Evolutionary conservation across 345 rosid species (phyloP).

Genomic region (Sonneratia alba): DNA sequence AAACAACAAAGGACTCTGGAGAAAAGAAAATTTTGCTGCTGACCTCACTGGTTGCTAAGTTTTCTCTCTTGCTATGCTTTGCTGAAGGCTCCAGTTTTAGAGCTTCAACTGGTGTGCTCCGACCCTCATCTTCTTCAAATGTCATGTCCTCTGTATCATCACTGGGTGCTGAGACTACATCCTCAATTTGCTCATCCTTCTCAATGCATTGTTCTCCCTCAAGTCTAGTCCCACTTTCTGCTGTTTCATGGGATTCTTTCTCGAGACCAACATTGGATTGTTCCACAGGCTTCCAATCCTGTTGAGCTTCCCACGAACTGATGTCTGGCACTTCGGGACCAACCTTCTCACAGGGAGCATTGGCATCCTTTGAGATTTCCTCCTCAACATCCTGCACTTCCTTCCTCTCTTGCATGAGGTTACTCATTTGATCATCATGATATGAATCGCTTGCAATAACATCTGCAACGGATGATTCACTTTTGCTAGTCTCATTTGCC

Average conservation of each 20-base stretch:
- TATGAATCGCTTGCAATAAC: too few species aligned
- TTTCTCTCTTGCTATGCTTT: background rate
- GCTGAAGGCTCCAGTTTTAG: background rate
- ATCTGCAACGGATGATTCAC: too few species aligned
- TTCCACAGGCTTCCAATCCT: background rate
- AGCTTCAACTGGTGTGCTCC: background rate
- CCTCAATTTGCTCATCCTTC: background rate
- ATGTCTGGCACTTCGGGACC: too few species aligned
- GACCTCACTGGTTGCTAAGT: background rate
- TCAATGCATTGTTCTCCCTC: background rate
- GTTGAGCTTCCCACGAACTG: too few species aligned
- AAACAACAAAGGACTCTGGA: background rate
- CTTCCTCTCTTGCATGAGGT: too few species aligned
- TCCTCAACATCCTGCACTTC: too few species aligned
- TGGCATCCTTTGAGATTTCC: too few species aligned
- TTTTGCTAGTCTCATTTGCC: too few species aligned
- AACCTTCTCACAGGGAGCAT: too few species aligned
- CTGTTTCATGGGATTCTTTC: background rate
- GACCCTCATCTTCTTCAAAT: background rate
- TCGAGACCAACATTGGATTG: background rate
- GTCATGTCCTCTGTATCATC: conserved; percentile 4
- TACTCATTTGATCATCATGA: too few species aligned
- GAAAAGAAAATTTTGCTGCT: background rate
- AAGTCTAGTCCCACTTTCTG: background rate
- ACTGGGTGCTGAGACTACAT: background rate